Evolutionary conservation across 108 stramenopile species (phyloP).

Genomic region (Conticribra weissflogii): DNA sequence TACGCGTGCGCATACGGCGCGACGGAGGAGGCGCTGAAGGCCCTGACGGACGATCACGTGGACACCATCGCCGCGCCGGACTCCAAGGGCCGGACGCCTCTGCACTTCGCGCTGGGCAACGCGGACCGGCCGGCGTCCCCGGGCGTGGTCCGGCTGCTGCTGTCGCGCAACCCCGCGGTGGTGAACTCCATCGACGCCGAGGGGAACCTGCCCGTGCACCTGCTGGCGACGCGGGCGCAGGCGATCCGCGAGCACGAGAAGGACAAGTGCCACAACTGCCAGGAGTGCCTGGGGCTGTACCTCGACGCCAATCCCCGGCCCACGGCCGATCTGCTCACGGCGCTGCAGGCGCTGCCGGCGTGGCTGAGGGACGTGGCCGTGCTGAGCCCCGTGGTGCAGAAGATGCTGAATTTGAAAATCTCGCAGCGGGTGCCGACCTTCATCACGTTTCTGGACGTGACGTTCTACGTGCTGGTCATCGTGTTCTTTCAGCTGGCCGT

Average conservation of each 20-base stretch:
- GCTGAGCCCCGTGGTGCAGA: constrained; percentile 62
- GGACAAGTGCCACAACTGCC: constrained; percentile 45
- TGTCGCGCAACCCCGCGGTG: constrained; percentile 54
- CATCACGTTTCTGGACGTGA: constrained; percentile 59
- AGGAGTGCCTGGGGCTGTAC: constrained; percentile 66
- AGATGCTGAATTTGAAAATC: constrained; percentile 73
- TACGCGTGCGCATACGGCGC: constrained; percentile 89
- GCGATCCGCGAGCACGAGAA: constrained; percentile 47
- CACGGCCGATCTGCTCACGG: constrained; percentile 78
- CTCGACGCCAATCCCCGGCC: constrained; percentile 69
- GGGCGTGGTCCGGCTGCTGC: constrained; percentile 60
- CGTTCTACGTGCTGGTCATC: constrained; percentile 36
- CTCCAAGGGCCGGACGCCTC: constrained; percentile 59
- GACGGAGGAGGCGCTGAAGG: constrained; percentile 64
- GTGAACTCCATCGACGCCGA: constrained; percentile 57
- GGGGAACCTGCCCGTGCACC: constrained; percentile 62
- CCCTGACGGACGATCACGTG: constrained; percentile 60
- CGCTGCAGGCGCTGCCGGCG: constrained; percentile 69
- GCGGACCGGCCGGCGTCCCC: constrained; percentile 70
- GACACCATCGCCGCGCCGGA: constrained; percentile 62
- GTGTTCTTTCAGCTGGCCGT: constrained; percentile 29
- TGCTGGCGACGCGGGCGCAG: constrained; percentile 63
- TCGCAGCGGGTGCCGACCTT: constrained; percentile 72
- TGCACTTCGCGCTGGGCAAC: constrained; percentile 84
- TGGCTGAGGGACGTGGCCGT: constrained; percentile 71